These are phyloP conservation scores for Xerocomus brunneocitrinus DNA, from an alignment of 768 basidiomycete species.

Conservation along the genomic window DNA sequence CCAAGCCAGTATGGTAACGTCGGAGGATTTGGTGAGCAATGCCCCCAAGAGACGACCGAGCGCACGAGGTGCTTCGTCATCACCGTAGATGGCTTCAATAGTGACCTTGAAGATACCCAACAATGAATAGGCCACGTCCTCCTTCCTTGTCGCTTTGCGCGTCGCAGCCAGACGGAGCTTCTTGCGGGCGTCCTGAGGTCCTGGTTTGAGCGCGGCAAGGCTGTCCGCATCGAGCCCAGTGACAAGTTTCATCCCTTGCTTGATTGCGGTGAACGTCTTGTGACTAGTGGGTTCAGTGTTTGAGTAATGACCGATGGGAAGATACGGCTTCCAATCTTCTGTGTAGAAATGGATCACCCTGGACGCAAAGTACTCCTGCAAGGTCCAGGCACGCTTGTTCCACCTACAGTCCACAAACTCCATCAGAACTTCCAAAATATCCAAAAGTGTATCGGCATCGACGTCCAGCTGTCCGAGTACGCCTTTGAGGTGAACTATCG, in stretches of 20 bases:
- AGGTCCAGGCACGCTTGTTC: constrained; percentile 21
- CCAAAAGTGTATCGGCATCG: background rate
- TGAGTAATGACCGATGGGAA: background rate
- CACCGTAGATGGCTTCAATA: constrained; percentile 20
- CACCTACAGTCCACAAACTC: constrained; percentile 14
- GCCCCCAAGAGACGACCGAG: constrained; percentile 17
- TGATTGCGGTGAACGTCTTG: constrained; percentile 6
- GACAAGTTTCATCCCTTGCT: constrained; percentile 12
- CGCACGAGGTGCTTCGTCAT: constrained; percentile 15
- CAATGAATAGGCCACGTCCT: constrained; percentile 25
- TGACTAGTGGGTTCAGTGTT: constrained; percentile 5
- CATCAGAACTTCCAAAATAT: background rate
- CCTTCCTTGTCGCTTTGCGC: constrained; percentile 15
- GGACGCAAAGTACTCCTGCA: constrained; percentile 23
- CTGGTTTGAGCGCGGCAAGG: constrained; percentile 8
- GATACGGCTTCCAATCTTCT: constrained; percentile 20
- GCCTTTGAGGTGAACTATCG: constrained; percentile 20
- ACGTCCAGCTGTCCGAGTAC: constrained; percentile 4
- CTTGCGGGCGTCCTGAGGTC: constrained; percentile 6
- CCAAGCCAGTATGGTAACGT: constrained; percentile 16
- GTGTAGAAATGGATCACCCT: constrained; percentile 20
- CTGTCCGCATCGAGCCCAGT: constrained; percentile 5
- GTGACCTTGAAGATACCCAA: constrained; percentile 19
- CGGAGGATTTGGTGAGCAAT: constrained; percentile 13
- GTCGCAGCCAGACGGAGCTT: constrained; percentile 19